phyloP scores from a whole-genome alignment of 148 eudicot species.

The Fagopyrum homotropicum region DNA sequence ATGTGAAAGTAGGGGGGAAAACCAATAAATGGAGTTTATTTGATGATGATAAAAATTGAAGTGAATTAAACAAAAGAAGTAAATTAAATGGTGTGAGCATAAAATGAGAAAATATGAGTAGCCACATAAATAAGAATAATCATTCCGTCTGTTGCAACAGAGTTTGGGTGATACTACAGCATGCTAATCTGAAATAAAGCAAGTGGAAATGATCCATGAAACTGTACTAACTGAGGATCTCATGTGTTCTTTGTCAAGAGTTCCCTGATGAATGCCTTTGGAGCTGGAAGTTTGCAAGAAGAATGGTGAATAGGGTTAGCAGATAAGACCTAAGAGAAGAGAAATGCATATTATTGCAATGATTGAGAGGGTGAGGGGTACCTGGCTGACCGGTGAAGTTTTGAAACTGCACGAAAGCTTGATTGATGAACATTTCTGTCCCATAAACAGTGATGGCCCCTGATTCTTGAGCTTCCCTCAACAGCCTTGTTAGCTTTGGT shows the following conservation, averaged over 20 bases:
- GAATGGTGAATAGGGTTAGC: background rate
- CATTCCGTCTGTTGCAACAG: background rate
- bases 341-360: background rate
- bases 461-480: constrained; percentile 20
- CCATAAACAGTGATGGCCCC: constrained; percentile 19
- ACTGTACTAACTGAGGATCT: constrained; percentile 7
- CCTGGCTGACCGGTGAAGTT: constrained; percentile 25
- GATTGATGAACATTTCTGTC: constrained; percentile 26
- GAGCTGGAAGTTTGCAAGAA: constrained; percentile 10
- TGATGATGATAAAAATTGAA: too few species aligned
- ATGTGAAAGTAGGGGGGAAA: too few species aligned
- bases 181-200: background rate
- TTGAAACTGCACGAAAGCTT: constrained; percentile 22
- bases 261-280: constrained; percentile 19
- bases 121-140: too few species aligned
- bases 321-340: background rate
- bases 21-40: too few species aligned
- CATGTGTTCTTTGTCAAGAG: constrained; percentile 18
- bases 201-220: background rate
- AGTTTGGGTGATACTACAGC: background rate
- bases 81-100: too few species aligned
- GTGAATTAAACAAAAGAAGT: too few species aligned
- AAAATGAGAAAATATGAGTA: too few species aligned
- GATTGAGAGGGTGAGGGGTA: background rate
- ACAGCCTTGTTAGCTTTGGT: constrained; percentile 19